Evolutionary conservation across 2,329 filamentous ascomycete species (phyloP), one percentile per base, ranked within the genome.

Genomic region (Penicillium sp.): DNA sequence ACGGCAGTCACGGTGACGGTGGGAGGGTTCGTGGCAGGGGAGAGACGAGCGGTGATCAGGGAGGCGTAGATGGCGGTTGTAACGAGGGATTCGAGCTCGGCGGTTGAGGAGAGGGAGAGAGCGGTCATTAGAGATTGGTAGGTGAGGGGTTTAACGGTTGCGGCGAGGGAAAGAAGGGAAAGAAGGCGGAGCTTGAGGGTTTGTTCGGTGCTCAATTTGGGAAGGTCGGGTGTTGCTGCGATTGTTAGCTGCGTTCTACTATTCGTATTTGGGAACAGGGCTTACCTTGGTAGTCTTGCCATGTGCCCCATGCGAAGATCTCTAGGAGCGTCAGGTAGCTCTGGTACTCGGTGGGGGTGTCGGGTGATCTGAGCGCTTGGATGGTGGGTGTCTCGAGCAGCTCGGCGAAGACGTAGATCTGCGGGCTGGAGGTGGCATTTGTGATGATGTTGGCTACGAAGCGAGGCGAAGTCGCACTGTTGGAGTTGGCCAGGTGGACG

Each of bases 291-390:
- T 95, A 96, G 60, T 86, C 81, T 52, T 81, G 75, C 77, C 89
- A 96, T 52, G 89, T 95, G 53, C 92, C 93, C 78, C 93, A 89
- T 51, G 90, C 88, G 72, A 98, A 98, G 63, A 95, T 85, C 70
- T 91, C 81, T 39, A 98, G 84, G 12, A 95, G 79, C 1, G 76
- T 81, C 44, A 93, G 78, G 70, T 89, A 75, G 35, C 70, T 61
- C 6, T 78, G 73, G 62, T 86, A 81, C 42, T 95, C 86, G 31
- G 78, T 66, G n/a, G 82, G 68, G 33, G 77, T 69, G 9, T 74
- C 68, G 33, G 66, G 76, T 33, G 72, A 72, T 24, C 76, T 71
- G 39, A 97, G 83, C 10, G 81, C 79, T 70, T 93, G 87, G 58
- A 97, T 84, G 61, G 89, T 83, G 0, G 88, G 83, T 1, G 84